A percentile compares a stretch with the other conserved stretches of the same genome.
phyloP scores from a whole-genome alignment of 129 eudicot genomes.

The Ambrosia artemisiifolia region DNA sequence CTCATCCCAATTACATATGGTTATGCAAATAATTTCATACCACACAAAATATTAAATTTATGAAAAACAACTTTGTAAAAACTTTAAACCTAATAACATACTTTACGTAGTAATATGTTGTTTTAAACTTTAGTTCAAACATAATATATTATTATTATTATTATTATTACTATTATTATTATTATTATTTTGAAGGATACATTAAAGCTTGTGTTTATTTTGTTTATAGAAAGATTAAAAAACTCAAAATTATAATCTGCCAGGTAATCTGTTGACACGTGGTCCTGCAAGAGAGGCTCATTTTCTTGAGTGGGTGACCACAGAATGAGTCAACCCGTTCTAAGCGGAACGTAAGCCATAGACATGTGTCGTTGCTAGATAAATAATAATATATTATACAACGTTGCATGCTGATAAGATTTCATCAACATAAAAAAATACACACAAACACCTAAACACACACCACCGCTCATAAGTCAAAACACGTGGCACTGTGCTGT shows the following conservation, averaged over 20 bases:
- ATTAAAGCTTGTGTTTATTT: no score
- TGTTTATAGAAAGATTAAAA: neutral
- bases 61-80: no score
- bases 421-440: no score
- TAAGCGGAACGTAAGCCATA: slow-evolving; percentile 11
- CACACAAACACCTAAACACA: slow-evolving; percentile 20
- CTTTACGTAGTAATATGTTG: no score
- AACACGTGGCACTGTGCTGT: slow-evolving; percentile 19
- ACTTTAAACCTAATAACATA: no score
- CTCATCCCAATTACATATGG: neutral
- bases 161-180: no score
- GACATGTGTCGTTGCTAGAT: slow-evolving; percentile 26
- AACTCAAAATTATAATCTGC: neutral
- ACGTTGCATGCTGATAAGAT: slow-evolving; percentile 5
- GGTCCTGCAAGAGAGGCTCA: slow-evolving; percentile 11
- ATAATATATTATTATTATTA: no score
- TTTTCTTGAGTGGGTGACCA: slow-evolving; percentile 19
- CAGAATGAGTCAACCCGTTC: slow-evolving; percentile 18
- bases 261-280: slow-evolving; percentile 20
- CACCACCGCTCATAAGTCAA: neutral
- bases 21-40: neutral
- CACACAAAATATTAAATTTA: no score
- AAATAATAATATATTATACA: slow-evolving; percentile 3
- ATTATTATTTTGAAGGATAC: no score
- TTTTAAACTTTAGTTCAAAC: no score